Base-by-base conservation (phyloP, 2,329 filamentous ascomycete species). In the Huntiella moniliformis region DNA sequence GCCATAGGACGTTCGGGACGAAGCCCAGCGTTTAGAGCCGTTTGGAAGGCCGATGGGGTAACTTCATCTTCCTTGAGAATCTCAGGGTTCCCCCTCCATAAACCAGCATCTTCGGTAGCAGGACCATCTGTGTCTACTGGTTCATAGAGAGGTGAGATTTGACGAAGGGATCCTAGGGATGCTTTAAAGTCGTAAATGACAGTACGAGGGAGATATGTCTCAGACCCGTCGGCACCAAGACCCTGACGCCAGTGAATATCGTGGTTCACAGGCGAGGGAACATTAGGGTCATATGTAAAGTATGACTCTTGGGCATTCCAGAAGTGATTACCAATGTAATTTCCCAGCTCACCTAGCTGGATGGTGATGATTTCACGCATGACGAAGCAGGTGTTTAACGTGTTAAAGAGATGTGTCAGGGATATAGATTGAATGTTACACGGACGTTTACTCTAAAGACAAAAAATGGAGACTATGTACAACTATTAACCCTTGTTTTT, bases 291-390 rank as follows among this genome's bases (percentile, higher is more conserved):
- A 56, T 95, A 96, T 11, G 87, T 95, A 58, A 96, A 96, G 63
- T 98, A 98, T 1, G 88, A 94, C 68, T 98, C 91, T 82, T 94
- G 88, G 4, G 82, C 70, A 56, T 98, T 98, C 91, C 91, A 98
- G 61, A 95, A 98, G 65, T 98, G 91, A 0, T 87, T 92, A 28
- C 82, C 87, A 16, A 92, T 66, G 56, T 95, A 93, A 61, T 98
- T 98, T 60, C 82, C 87, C 58, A 82, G 78, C 59, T 93, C 81
- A 38, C 91, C 91, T 50, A 96, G 77, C 67, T 98, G 91, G 39
- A 98, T 67, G 0, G 88, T 95, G 51, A 98, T 70, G 51, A 96
- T 85, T 63, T 98, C 91, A 44, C 45, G 43, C 48, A 50, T 50
- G 10, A 28, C 10, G 10, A 28, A 28, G 22, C 10, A 28, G 22